These are phyloP conservation scores for Nemania sp. DNA, from an alignment of 2,329 filamentous ascomycete genomes.

Conservation along the genomic window DNA sequence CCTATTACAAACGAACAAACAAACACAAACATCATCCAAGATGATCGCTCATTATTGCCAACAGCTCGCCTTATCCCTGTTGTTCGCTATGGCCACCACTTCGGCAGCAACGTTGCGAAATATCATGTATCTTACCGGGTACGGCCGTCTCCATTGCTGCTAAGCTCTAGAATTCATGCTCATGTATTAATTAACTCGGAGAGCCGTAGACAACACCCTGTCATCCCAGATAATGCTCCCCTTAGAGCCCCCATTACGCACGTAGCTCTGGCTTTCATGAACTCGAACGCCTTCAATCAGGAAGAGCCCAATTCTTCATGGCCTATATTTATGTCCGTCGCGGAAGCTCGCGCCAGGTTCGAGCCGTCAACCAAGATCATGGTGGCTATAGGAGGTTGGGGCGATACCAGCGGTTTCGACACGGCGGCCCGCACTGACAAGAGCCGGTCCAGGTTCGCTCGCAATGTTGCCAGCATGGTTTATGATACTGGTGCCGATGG, in stretches of 20 bases:
- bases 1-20: too few species aligned
- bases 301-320: slow-evolving; percentile 58
- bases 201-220: slow-evolving; percentile 47
- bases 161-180: not conserved
- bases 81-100: slow-evolving; percentile 36
- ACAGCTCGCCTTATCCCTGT: slow-evolving; percentile 28
- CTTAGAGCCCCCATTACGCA: slow-evolving; percentile 62
- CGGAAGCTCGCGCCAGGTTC: slow-evolving; percentile 65
- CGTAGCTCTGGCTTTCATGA: slow-evolving; percentile 67
- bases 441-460: slow-evolving; percentile 65
- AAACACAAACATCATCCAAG: not conserved
- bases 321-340: slow-evolving; percentile 64
- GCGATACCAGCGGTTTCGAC: slow-evolving; percentile 68
- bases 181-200: slow-evolving; percentile 11
- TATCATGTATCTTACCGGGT: slow-evolving; percentile 53
- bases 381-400: slow-evolving; percentile 76
- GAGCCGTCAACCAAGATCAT: slow-evolving; percentile 67
- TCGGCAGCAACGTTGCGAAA: slow-evolving; percentile 45
- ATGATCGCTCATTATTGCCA: slow-evolving; percentile 30
- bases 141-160: slow-evolving; percentile 2
- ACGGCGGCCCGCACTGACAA: slow-evolving; percentile 60
- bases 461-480: slow-evolving; percentile 67
- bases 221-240: slow-evolving; percentile 46
- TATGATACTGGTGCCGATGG: slow-evolving; percentile 70
- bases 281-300: slow-evolving; percentile 62